Conservation (phyloP, 805 yeast genomes). For the Zygosaccharomyces lentus region DNA sequence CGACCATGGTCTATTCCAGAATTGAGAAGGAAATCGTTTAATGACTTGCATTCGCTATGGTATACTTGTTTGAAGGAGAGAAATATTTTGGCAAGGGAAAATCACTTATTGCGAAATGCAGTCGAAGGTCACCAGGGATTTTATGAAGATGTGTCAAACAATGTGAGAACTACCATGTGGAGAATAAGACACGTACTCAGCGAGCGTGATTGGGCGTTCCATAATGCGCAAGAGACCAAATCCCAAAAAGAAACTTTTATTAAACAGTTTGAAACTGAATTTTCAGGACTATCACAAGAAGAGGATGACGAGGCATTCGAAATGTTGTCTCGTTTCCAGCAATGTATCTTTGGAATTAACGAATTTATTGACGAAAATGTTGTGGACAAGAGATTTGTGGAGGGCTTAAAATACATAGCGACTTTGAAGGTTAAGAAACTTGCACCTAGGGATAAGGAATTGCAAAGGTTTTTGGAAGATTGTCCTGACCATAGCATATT, state of each 20-base stretch:
- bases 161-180: slow-evolving; percentile 61
- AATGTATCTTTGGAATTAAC: slow-evolving; percentile 81
- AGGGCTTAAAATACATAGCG: slow-evolving; percentile 69
- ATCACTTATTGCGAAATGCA: slow-evolving; percentile 48
- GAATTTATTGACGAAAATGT: slow-evolving; percentile 53
- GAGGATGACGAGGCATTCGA: slow-evolving; percentile 60
- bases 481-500: slow-evolving; percentile 28
- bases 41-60: slow-evolving; percentile 90
- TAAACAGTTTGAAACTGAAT: slow-evolving; percentile 52
- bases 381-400: slow-evolving; percentile 54
- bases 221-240: slow-evolving; percentile 47
- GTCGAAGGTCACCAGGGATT: slow-evolving; percentile 38
- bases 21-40: slow-evolving; percentile 83
- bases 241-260: slow-evolving; percentile 46
- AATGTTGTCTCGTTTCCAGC: slow-evolving; percentile 71
- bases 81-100: slow-evolving; percentile 73
- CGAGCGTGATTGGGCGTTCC: slow-evolving; percentile 74
- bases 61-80: slow-evolving; percentile 79
- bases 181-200: slow-evolving; percentile 80
- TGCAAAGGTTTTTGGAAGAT: slow-evolving; percentile 29
- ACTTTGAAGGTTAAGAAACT: slow-evolving; percentile 60
- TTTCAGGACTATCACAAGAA: slow-evolving; percentile 50
- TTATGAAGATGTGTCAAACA: slow-evolving; percentile 37
- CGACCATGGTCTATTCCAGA: slow-evolving; percentile 87
- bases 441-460: slow-evolving; percentile 44